Evolutionary conservation across 2,329 filamentous ascomycete species (phyloP).

Genomic region (Sclerotiophoma versabilis): DNA sequence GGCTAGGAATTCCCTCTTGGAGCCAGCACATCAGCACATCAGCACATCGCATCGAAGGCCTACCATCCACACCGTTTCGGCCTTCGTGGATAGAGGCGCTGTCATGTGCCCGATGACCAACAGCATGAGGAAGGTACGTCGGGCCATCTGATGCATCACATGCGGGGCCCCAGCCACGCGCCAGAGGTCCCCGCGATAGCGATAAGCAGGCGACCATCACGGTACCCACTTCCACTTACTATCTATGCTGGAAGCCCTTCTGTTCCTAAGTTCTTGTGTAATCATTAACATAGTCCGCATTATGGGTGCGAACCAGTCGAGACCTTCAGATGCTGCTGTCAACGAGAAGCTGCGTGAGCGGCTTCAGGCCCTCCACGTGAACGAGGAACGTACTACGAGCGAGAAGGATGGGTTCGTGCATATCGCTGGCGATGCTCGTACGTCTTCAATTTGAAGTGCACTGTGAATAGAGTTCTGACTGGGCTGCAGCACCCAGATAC

Average conservation of each 20-base stretch:
- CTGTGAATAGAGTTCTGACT: neutral
- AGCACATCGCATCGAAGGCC: neutral
- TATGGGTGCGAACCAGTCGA: constrained; percentile 48
- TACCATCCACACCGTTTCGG: neutral
- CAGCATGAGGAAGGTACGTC: constrained; percentile 5
- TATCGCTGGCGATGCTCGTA: constrained; percentile 56
- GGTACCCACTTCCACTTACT: neutral
- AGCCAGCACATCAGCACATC: too few species aligned
- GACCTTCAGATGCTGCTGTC: constrained; percentile 43
- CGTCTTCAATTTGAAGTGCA: constrained; percentile 2
- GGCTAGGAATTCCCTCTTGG: too few species aligned
- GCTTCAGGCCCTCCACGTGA: constrained; percentile 55
- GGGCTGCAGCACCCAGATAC: constrained; percentile 32
- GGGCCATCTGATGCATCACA: constrained; percentile 16
- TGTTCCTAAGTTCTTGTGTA: constrained; percentile 1
- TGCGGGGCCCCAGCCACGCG: constrained; percentile 9
- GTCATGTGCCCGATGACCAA: constrained; percentile 2
- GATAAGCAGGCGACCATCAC: constrained; percentile 19
- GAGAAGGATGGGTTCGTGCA: constrained; percentile 64
- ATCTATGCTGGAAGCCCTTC: constrained; percentile 1
- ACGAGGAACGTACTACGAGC: constrained; percentile 48
- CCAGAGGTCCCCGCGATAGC: constrained; percentile 13
- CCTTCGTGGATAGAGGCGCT: neutral
- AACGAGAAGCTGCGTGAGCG: constrained; percentile 52
- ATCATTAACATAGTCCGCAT: constrained; percentile 7